Base-by-base conservation (phyloP, 345 rosid genomes). In the Corchorus olitorius region DNA sequence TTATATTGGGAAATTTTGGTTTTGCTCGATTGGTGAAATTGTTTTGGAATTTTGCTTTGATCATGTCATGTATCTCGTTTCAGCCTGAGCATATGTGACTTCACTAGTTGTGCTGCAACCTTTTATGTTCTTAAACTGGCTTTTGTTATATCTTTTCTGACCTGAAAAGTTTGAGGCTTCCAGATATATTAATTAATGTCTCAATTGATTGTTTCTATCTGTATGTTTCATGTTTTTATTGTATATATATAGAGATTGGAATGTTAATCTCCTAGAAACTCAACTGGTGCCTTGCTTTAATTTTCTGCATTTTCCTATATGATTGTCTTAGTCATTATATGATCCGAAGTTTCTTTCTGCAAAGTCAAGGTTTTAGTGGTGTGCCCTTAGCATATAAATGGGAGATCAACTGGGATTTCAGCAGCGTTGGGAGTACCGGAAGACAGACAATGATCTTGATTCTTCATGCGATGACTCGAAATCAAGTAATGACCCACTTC, bases 381-480 rank as follows among this genome's bases (percentile, higher is more conserved):
- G n/a, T 62, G 37, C 43, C 78, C 20, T 15, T 62, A 62, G 55
- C 68, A 20, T 70, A 63, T 70, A 63, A 72, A 80, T 76, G 84
- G 80, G 74, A 68, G 88, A 88, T 27, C 27, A 27, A 53, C 58
- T 79, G 72, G 73, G 71, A 59, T 82, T 83, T 76, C 84, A 72
- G 72, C 90, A 79, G 71, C 82, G 89, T 15, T 89, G 89, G 93
- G 88, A 81, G 61, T 85, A 85, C 72, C 78, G 88, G 79, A 82
- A 86, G 60, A 79, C 65, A 58, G 86, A 83, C 3, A 49, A 75
- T 58, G 82, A 81, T 55, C 61, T 74, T 20, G 88, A 85, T 80
- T 84, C 89, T 33, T 85, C 91, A 5, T 85, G 84, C 73, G 75
- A 89, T 39, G 83, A 83, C 39, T 79, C 83, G 19, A 79, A 73